Percentiles rank a stretch among this genome's conserved stretches.
phyloP scores from a whole-genome alignment of 2,329 filamentous ascomycete species.

The Xylaria multiplex region DNA sequence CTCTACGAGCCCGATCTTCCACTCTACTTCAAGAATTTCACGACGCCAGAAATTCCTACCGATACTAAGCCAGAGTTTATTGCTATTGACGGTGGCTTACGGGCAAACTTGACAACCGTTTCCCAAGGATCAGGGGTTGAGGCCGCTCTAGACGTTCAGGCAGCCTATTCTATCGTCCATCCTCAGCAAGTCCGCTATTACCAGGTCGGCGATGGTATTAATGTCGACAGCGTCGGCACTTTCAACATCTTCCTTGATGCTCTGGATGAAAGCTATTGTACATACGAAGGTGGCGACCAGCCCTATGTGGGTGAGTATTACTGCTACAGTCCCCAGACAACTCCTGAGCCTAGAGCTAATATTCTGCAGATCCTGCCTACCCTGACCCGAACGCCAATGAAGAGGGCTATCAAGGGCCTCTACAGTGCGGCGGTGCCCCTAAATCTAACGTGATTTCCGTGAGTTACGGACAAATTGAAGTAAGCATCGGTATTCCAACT shows the following conservation, averaged over 20 bases:
- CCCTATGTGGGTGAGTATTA: slow-evolving; percentile 37
- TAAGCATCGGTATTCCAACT: slow-evolving; percentile 16
- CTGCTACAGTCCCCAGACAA: neutral
- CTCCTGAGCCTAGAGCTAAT: neutral
- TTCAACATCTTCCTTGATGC: slow-evolving; percentile 50
- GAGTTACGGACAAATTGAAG: slow-evolving; percentile 64
- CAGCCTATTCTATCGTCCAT: slow-evolving; percentile 36
- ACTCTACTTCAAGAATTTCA: slow-evolving; percentile 40
- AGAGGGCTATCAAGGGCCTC: slow-evolving; percentile 45
- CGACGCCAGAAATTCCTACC: slow-evolving; percentile 32
- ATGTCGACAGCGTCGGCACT: slow-evolving; percentile 40
- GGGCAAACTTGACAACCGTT: slow-evolving; percentile 35
- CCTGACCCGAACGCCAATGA: slow-evolving; percentile 51
- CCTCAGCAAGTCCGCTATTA: slow-evolving; percentile 38
- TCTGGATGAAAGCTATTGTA: slow-evolving; percentile 58
- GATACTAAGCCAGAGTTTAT: slow-evolving; percentile 36
- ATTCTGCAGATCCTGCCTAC: slow-evolving; percentile 38
- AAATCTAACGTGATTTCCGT: slow-evolving; percentile 65
- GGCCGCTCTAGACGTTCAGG: slow-evolving; percentile 38
- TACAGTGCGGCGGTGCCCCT: slow-evolving; percentile 42
- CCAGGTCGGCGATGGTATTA: slow-evolving; percentile 39
- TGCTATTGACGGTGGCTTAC: slow-evolving; percentile 37
- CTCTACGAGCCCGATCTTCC: slow-evolving; percentile 38
- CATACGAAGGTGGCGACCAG: slow-evolving; percentile 54
- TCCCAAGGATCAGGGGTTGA: slow-evolving; percentile 36